Evolutionary conservation across 352 stramenopile genomes (phyloP), one percentile per base, ranked within the genome.

Genomic region (Pythium plurisporium): DNA sequence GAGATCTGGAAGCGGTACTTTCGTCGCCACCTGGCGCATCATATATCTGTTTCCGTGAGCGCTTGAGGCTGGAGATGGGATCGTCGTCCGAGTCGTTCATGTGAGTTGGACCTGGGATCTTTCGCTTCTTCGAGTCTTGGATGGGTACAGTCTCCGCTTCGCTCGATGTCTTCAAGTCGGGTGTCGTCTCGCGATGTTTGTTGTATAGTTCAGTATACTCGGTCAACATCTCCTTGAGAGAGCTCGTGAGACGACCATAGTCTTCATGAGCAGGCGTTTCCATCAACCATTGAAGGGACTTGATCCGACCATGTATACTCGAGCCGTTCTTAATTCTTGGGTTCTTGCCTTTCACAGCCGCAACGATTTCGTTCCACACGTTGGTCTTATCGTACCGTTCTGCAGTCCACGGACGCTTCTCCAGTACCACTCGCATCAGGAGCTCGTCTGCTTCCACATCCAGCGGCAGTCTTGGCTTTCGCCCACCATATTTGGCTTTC

Each of bases 391-490:
- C 10, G 12, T 25, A 15, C 15, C 19, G 15, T n/a, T 50, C 51
- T 6, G 31, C 29, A 17, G n/a, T 9, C 51, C 51, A 59, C 7
- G 51, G 40, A 9, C 15, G 38, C 20, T 50, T 59, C 7, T 59
- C 51, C 4, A 59, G 5, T 20, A 48, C 4, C 14, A 33, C 19
- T 2, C 51, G 37, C 19, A 59, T 22, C 5, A 59, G 40, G 2
- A 49, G 27, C 26, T 59, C 51, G 29, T 59, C 51, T 12, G 40
- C 38, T 22, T 59, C n/a, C 7, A 27, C 19, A 50, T 59, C n/a
- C 4, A 59, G 38, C 3, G 49, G 38, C n/a, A 40, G 27, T 20
- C 26, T n/a, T 12, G 38, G 23, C 27, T 22, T 40, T 12, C 36
- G 27, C 19, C 17, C 5, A 20, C 8, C n/a, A 10, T 7, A 3